Evolutionary conservation across 2,329 filamentous ascomycete genomes (phyloP).

Genomic region (Scedosporium boydii): DNA sequence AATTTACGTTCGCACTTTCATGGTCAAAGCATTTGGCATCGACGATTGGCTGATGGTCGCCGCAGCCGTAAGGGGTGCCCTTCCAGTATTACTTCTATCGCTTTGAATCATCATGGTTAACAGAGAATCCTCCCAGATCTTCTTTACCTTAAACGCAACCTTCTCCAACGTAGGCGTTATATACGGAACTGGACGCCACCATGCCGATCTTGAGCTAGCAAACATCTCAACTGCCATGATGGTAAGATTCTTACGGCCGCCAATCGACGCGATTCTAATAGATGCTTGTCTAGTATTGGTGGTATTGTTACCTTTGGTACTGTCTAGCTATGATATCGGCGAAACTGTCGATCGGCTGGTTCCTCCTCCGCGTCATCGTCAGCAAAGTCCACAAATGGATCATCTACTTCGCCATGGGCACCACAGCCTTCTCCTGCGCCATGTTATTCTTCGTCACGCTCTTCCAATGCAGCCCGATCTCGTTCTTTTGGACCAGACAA

Average conservation of each 20-base stretch:
- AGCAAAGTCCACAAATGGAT: conserved; percentile 23
- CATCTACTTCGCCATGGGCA: conserved; percentile 23
- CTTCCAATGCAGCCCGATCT: conserved; percentile 29
- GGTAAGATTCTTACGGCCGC: conserved; percentile 14
- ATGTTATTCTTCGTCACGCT: conserved; percentile 31
- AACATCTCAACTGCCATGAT: conserved; percentile 22
- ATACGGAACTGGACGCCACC: conserved; percentile 30
- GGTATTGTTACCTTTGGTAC: conserved; percentile 29
- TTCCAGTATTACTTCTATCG: too few relatives aligned
- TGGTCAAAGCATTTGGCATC: conserved; percentile 23
- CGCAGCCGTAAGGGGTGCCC: conserved; percentile 9
- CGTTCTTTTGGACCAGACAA: conserved; percentile 29
- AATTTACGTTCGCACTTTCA: conserved; percentile 20
- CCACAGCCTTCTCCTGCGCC: conserved; percentile 25
- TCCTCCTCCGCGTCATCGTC: conserved; percentile 30
- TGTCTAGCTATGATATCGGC: conserved; percentile 24
- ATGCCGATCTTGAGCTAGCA: conserved; percentile 16
- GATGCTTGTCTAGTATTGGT: conserved; percentile 20
- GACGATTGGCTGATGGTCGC: conserved; percentile 27
- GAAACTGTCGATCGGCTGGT: conserved; percentile 32
- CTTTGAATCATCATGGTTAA: too few relatives aligned
- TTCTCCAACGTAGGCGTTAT: conserved; percentile 24
- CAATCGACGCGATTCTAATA: conserved; percentile 8
- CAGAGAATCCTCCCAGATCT: conserved; percentile 13
- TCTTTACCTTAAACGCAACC: conserved; percentile 24